Evolutionary conservation across 208 protist species (phyloP), one percentile per base, ranked within the genome.

Genomic region (Herpetomonas muscarum): DNA sequence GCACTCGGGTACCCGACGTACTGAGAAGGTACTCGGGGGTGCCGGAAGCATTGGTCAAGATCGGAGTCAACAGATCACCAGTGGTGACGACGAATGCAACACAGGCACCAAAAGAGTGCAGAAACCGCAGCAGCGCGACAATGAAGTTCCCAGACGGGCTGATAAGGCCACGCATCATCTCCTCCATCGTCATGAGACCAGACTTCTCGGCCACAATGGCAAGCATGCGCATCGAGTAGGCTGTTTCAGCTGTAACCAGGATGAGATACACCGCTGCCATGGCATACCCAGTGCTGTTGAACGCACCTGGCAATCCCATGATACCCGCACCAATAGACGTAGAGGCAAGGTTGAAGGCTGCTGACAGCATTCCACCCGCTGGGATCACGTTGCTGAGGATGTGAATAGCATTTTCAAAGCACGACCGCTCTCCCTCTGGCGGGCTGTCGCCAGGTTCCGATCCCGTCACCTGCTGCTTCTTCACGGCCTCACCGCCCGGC

Each of bases 271-370:
- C 34, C 15, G 46, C 19, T 5, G 64, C 64, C 59, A 79, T 67
- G 15, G 54, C 42, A 6, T 81, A 67, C 22, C 80, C 83, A 0
- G 64, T 70, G 15, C 47, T 76, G 51, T 70, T 63, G 58, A 86
- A 86, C 24, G 79, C 64, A 15, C 62, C 81, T 10, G 83, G 83
- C 9, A 90, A 65, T 2, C 80, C 80, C 24, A 90, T 70, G 54
- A 86, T 82, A 24, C 80, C 80, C 10, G 71, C 83, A 13, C 83
- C 79, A 12, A 90, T 69, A 15, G 83, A 88, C 32, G 71, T 61
- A 34, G 52, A 69, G 10, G 69, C 71, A 0, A 90, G 61, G 52
- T 83, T 90, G 55, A 90, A 76, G 3, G 55, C 42, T 26, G 47
- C 59, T 0, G 74, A 68, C 12, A 81, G 54, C 15, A 85, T 7